Base-by-base conservation (phyloP, 495 filamentous ascomycete genomes). In the Viridothelium virens region DNA sequence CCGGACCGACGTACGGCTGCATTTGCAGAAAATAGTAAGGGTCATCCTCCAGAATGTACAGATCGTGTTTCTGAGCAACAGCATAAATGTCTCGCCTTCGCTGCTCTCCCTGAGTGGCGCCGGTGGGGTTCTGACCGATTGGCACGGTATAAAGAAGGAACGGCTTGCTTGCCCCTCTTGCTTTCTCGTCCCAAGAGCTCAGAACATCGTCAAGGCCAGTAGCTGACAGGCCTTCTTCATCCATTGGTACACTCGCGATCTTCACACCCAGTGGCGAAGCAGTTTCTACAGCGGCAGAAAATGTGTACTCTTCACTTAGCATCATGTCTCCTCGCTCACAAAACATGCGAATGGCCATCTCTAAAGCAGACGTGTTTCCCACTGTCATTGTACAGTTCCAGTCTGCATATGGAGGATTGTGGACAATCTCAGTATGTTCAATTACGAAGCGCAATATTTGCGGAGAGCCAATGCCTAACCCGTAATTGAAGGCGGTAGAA, bases 1-100 rank as follows among this genome's bases (percentile, higher is more conserved):
- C 76, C 38, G 79, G 74, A 34, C 84, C 84, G 14, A 81, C 80
- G 77, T 92, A 94, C 1, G 90, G 86, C 73, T 90, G 85, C 91
- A 98, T 96, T 79, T 98, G 94, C 62, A 98, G 81, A 80, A 93
- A 98, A 75, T 90, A 83, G 66, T 96, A 96, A n/a, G 93, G 93
- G 74, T 97, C 93, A 74, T 97, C 93, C 77, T 97, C 93, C 68
- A 97, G 72, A 74, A 97, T 92, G 76, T 84, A 88, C 56, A 96
- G 65, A 72, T 96, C 91, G 74, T 96, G 89, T 77, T 90, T 89
- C 74, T 87, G 85, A 37, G 85, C 86, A 14, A 96, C 82, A 12
- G 77, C 80, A 78, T 96, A 96, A 39, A 96, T 81, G 37, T 82
- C 87, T 61, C 79, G 75, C 33, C 92, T 79, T 50, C 93, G 84